phyloP scores from a whole-genome alignment of 2,329 filamentous ascomycete genomes.

The Thelonectria blattea region DNA sequence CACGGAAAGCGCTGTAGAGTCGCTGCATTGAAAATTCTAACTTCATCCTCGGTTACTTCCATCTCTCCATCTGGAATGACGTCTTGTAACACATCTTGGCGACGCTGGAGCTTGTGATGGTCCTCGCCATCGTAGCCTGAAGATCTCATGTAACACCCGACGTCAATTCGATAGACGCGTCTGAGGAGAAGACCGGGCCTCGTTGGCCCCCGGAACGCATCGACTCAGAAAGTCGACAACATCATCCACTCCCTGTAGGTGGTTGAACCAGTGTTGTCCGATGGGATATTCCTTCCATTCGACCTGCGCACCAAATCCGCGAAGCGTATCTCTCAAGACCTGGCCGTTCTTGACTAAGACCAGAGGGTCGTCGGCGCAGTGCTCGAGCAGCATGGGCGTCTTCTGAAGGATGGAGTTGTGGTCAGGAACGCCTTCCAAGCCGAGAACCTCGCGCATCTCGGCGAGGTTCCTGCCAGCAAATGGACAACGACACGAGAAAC shows the following conservation, averaged over 20 bases:
- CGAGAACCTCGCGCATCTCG: conserved; percentile 42
- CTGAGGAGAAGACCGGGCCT: no score
- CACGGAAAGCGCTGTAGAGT: no score
- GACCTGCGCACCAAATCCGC: conserved; percentile 47
- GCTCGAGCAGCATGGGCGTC: conserved; percentile 53
- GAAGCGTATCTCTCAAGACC: conserved; percentile 43
- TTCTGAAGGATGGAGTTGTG: conserved; percentile 42
- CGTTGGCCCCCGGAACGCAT: neutral
- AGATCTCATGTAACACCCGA: no score
- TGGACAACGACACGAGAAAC: conserved; percentile 44
- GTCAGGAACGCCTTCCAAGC: conserved; percentile 32
- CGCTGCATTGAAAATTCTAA: no score
- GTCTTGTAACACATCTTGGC: no score
- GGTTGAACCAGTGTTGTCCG: conserved; percentile 54
- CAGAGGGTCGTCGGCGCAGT: conserved; percentile 51
- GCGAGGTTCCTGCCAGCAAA: conserved; percentile 41
- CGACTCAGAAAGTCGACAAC: conserved; percentile 42
- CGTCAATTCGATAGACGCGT: no score
- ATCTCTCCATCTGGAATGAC: no score
- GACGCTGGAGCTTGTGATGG: no score
- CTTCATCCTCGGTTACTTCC: no score
- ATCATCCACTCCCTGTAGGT: conserved; percentile 51
- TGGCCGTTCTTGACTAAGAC: conserved; percentile 48
- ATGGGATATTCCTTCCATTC: conserved; percentile 49
- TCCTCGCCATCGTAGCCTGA: no score